Percentiles rank a stretch among this genome's conserved stretches.
These are phyloP conservation scores for Cytidiella melzeri DNA, from an alignment of 768 basidiomycete genomes.

Conservation along the genomic window DNA sequence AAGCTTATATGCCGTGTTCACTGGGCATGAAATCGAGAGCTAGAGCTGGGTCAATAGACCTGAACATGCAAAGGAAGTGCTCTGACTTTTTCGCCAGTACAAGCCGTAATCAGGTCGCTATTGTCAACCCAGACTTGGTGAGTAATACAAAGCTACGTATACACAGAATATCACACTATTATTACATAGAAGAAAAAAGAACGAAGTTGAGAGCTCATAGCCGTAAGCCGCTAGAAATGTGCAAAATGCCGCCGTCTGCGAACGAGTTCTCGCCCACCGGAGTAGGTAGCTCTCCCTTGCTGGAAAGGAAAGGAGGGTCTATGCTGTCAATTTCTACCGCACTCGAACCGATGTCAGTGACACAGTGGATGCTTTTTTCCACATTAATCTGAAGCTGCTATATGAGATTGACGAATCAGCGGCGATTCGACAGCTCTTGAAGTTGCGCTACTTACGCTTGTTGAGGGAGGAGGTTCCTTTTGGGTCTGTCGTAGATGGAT, in stretches of 20 bases:
- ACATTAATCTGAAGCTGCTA: slow-evolving; percentile 10
- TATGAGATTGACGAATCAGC: too few relatives aligned
- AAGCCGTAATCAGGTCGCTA: too few relatives aligned
- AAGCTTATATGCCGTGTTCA: too few relatives aligned
- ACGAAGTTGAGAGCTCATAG: neutral
- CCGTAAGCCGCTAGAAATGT: neutral
- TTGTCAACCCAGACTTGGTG: too few relatives aligned
- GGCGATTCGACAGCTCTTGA: neutral
- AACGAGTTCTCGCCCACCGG: neutral
- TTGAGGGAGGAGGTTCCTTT: neutral
- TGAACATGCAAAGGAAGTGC: too few relatives aligned
- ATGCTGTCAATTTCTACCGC: neutral
- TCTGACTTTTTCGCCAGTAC: too few relatives aligned
- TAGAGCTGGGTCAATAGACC: too few relatives aligned
- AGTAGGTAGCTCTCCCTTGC: neutral
- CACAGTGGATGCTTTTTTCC: slow-evolving; percentile 16
- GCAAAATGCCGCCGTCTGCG: neutral
- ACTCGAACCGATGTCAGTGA: slow-evolving; percentile 8
- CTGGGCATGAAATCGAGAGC: too few relatives aligned
- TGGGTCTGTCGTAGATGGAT: neutral
- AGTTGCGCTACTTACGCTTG: neutral
- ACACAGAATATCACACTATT: neutral
- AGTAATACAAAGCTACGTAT: too few relatives aligned
- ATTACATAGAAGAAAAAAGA: neutral
- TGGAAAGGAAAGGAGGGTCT: neutral